Conservation (phyloP, 805 yeast genomes). For the Yarrowia deformans region DNA sequence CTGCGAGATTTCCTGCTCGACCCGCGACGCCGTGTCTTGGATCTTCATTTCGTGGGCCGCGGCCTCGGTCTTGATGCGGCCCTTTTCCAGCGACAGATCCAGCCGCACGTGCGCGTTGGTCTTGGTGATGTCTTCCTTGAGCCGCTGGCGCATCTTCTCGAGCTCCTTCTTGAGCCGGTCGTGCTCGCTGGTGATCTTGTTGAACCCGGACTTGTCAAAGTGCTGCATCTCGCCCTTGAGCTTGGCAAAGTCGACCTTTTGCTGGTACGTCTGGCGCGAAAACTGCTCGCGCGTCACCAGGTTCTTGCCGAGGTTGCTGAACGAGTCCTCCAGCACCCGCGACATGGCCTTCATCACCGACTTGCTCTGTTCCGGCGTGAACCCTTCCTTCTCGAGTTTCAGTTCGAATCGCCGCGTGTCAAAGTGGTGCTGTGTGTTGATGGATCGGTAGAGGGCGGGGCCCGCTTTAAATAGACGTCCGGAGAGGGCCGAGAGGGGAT, state of each 20-base stretch:
- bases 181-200: slow-evolving; percentile 81
- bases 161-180: slow-evolving; percentile 83
- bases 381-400: slow-evolving; percentile 72
- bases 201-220: slow-evolving; percentile 85
- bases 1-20: slow-evolving; percentile 93
- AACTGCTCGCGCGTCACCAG: slow-evolving; percentile 86
- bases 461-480: background rate
- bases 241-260: slow-evolving; percentile 95
- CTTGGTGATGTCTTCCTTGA: slow-evolving; percentile 90
- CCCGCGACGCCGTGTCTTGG: slow-evolving; percentile 92
- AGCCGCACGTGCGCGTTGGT: slow-evolving; percentile 88
- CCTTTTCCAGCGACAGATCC: slow-evolving; percentile 92
- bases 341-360: slow-evolving; percentile 77
- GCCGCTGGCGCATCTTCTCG: slow-evolving; percentile 81
- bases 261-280: slow-evolving; percentile 88
- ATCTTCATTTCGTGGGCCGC: slow-evolving; percentile 92
- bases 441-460: background rate
- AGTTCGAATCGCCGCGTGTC: slow-evolving; percentile 80
- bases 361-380: slow-evolving; percentile 77
- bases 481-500: too few species aligned
- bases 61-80: slow-evolving; percentile 92
- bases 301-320: slow-evolving; percentile 73
- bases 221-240: slow-evolving; percentile 89
- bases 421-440: slow-evolving; percentile 54
- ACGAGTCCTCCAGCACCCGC: slow-evolving; percentile 80